Base-by-base conservation (phyloP, 2,329 filamentous ascomycete genomes). In the Aspergillus aculeatinus region DNA sequence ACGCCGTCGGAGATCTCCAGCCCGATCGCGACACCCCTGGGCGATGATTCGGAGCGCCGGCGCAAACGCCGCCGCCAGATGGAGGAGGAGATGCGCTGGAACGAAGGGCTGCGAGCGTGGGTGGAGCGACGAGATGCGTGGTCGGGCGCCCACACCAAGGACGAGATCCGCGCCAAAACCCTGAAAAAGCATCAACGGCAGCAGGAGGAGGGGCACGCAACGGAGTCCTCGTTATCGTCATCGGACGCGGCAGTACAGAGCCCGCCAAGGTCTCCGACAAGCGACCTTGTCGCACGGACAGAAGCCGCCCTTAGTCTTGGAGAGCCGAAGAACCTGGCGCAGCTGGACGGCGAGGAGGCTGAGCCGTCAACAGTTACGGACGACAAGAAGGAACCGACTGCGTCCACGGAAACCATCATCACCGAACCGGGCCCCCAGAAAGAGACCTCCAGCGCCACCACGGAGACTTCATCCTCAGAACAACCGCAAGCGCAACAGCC, bases 91-190 rank as follows among this genome's bases (percentile, higher is more conserved):
- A 84, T 87, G 77, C 74, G 80, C 31, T 96, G 90, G 88, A 98
- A 97, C 69, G 81, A 88, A 42, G 94, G 94, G 0, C 74, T 97
- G 59, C 84, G 87, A n/a, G 89, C 89, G 72, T 98, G 91, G 76
- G 85, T 88, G 60, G 85, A 88, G 31, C 82, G 91, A 60, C 84
- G 93, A 52, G 87, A 96, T 76, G 87, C 87, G 6, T 98, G 94
- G 94, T 94, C 92, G 1, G 89, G 90, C 33, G 93, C 92, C 33
- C 66, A 65, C 59, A 71, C 70, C 25, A 68, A 67, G 56, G 63
- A 69, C 21, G 65, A 73, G 51, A 67, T 72, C 53, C 62, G 63
- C n/a, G 58, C 61, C 14, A 64, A 63, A 44, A 63, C 67, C 31
- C 51, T 55, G 56, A 68, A 50, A 14, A 51, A 19, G 16, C 39